Conservation (phyloP, 2,329 filamentous ascomycete species). For the Penicillium oxalicum region DNA sequence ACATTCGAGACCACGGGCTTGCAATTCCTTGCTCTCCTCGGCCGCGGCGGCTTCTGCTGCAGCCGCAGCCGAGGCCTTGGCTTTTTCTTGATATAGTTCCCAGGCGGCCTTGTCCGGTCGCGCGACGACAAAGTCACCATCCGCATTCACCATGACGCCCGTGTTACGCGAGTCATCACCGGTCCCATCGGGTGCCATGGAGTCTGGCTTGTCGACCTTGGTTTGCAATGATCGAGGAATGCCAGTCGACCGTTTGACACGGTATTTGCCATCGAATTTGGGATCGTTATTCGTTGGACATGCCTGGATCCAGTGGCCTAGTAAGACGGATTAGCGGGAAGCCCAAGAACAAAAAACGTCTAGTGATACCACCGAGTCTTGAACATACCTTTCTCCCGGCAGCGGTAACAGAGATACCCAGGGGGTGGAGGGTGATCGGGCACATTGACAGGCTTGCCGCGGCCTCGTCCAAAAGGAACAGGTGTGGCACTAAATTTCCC, state of each 20-base stretch:
- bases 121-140: slow-evolving; percentile 95
- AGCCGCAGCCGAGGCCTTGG: slow-evolving; percentile 76
- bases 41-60: slow-evolving; percentile 72
- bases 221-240: slow-evolving; percentile 94
- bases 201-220: slow-evolving; percentile 84
- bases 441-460: slow-evolving; percentile 54
- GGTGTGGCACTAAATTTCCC: slow-evolving; percentile 39
- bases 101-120: slow-evolving; percentile 92
- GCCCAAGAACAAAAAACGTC: background rate
- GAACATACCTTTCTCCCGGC: slow-evolving; percentile 71
- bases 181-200: slow-evolving; percentile 65
- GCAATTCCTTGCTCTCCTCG: slow-evolving; percentile 76
- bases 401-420: slow-evolving; percentile 94
- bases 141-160: slow-evolving; percentile 94
- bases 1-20: slow-evolving; percentile 84
- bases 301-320: slow-evolving; percentile 93
- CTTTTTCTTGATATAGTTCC: slow-evolving; percentile 94
- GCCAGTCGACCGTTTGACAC: slow-evolving; percentile 92
- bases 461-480: slow-evolving; percentile 37
- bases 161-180: slow-evolving; percentile 76
- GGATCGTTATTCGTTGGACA: slow-evolving; percentile 99
- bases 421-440: slow-evolving; percentile 90
- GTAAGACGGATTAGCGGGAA: slow-evolving; percentile 21
- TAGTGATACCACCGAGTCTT: background rate
- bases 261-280: slow-evolving; percentile 85